These are phyloP conservation scores for Pseudogymnoascus sp. DNA, from an alignment of 2,329 filamentous ascomycete species.

Conservation along the genomic window DNA sequence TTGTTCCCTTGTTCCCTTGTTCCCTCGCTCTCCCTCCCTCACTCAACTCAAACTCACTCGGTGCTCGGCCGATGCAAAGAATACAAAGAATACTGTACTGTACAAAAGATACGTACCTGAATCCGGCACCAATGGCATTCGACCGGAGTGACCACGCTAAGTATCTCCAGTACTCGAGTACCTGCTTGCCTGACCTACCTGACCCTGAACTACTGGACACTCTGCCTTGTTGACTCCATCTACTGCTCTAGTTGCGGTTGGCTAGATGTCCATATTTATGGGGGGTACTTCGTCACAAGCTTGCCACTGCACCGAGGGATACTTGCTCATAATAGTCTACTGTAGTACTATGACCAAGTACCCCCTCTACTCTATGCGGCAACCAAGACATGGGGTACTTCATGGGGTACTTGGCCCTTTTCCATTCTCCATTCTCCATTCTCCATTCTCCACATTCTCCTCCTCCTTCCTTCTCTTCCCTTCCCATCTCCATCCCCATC, in stretches of 20 bases:
- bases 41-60: background rate
- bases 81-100: too few relatives aligned
- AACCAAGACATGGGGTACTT: background rate
- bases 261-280: background rate
- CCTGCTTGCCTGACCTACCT: background rate
- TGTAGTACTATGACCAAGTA: background rate
- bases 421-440: background rate
- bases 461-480: background rate
- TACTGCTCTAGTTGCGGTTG: background rate
- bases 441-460: background rate
- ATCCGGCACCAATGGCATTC: too few relatives aligned
- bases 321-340: background rate
- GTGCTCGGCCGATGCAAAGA: too few relatives aligned
- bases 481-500: background rate
- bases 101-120: background rate
- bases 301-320: background rate
- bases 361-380: background rate
- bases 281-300: background rate
- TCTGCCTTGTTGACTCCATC: too few relatives aligned
- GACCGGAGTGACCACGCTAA: background rate
- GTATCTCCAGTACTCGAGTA: background rate
- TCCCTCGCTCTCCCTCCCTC: too few relatives aligned
- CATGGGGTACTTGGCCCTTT: background rate
- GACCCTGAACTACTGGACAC: background rate
- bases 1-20: too few relatives aligned